Evolutionary conservation across 2,329 filamentous ascomycete species (phyloP).

Genomic region (Dactylonectria macrodidyma): DNA sequence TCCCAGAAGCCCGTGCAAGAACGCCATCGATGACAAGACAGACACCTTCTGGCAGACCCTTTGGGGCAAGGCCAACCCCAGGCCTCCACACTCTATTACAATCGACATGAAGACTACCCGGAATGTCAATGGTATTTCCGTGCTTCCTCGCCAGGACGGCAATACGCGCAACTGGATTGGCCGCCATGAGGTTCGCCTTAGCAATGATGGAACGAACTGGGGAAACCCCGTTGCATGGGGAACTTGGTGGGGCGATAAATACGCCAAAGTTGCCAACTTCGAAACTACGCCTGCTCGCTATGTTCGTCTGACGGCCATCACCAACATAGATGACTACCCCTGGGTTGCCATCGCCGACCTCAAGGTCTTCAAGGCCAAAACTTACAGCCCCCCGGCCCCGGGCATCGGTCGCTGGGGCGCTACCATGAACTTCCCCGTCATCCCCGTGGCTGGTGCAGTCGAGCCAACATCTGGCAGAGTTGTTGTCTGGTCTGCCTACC

Average conservation of each 20-base stretch:
- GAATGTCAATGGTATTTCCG: slow-evolving; percentile 35
- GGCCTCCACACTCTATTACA: slow-evolving; percentile 27
- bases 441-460: slow-evolving; percentile 37
- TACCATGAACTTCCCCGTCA: slow-evolving; percentile 34
- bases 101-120: slow-evolving; percentile 28
- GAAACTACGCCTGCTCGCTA: slow-evolving; percentile 35
- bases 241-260: slow-evolving; percentile 34
- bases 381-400: slow-evolving; percentile 8
- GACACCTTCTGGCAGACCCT: slow-evolving; percentile 35
- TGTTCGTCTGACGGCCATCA: slow-evolving; percentile 21
- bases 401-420: slow-evolving; percentile 33
- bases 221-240: slow-evolving; percentile 27
- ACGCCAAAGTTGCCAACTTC: slow-evolving; percentile 34
- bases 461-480: slow-evolving; percentile 34
- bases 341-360: slow-evolving; percentile 38
- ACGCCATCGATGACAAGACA: slow-evolving; percentile 31
- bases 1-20: slow-evolving; percentile 21
- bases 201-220: slow-evolving; percentile 32
- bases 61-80: slow-evolving; percentile 15
- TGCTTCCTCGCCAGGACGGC: slow-evolving; percentile 32
- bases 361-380: slow-evolving; percentile 32
- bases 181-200: slow-evolving; percentile 22
- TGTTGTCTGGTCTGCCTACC: slow-evolving; percentile 31
- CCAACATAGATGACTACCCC: slow-evolving; percentile 21
- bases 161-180: slow-evolving; percentile 19